phyloP scores from a whole-genome alignment of 768 basidiomycete genomes.

The Albatrellus ellisii region DNA sequence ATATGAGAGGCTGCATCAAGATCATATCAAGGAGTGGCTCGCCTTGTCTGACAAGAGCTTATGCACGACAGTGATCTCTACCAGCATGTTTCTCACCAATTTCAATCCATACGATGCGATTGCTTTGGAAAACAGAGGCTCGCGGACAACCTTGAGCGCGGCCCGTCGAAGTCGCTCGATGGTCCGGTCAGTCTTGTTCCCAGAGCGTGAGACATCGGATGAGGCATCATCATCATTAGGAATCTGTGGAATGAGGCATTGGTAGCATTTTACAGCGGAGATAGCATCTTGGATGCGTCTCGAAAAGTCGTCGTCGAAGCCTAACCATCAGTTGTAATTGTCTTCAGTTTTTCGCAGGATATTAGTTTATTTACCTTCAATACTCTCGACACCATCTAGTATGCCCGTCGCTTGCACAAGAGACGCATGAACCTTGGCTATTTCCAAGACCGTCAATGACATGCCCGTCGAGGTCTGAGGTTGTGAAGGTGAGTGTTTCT shows the following conservation, averaged over 20 bases:
- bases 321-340: constrained; percentile 3
- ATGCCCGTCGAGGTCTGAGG: too few relatives aligned
- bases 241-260: background rate
- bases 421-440: constrained; percentile 12
- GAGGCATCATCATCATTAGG: constrained; percentile 17
- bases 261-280: constrained; percentile 2
- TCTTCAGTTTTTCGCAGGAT: background rate
- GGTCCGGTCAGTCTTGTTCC: constrained; percentile 44
- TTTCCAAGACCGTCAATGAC: background rate
- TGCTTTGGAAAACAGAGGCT: background rate
- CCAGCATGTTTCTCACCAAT: constrained; percentile 21
- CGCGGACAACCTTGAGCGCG: constrained; percentile 35
- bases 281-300: constrained; percentile 6
- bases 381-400: constrained; percentile 1
- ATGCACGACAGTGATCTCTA: constrained; percentile 17
- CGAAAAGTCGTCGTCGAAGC: constrained; percentile 1
- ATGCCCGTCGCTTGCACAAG: constrained; percentile 8
- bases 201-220: constrained; percentile 26
- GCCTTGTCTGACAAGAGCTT: background rate
- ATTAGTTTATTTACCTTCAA: constrained; percentile 4
- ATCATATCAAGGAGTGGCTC: background rate
- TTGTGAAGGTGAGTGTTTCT: too few relatives aligned
- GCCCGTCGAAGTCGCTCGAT: constrained; percentile 45
- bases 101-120: background rate
- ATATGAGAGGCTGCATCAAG: background rate